phyloP scores from a whole-genome alignment of 2,329 filamentous ascomycete genomes.

The Aureobasidium uvarum region DNA sequence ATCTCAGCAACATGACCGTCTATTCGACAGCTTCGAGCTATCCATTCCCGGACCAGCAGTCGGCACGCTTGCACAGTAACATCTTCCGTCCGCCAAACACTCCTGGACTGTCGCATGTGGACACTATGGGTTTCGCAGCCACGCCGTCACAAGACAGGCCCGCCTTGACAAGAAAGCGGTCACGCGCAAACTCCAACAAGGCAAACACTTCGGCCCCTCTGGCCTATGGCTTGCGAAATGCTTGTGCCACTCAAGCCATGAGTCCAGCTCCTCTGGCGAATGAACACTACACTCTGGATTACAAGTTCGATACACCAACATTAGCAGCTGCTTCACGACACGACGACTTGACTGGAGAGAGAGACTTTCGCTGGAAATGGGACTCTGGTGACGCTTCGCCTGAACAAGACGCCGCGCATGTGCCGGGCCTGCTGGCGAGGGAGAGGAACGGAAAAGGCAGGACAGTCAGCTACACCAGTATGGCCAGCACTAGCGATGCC shows the following conservation, averaged over 20 bases:
- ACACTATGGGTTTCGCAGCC: not conserved
- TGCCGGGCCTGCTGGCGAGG: conserved; percentile 35
- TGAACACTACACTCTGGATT: conserved; percentile 52
- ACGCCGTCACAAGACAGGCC: conserved; percentile 22
- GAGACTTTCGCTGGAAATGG: conserved; percentile 38
- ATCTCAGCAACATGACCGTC: conserved; percentile 8
- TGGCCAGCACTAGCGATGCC: not conserved
- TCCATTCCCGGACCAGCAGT: conserved; percentile 17
- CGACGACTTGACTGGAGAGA: conserved; percentile 34
- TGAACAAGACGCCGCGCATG: conserved; percentile 25
- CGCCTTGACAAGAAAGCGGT: conserved; percentile 17
- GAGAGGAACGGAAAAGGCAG: conserved; percentile 38
- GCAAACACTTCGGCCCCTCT: conserved; percentile 12
- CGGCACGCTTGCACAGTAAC: conserved; percentile 13
- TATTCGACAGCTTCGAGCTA: conserved; percentile 17
- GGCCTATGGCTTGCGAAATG: not conserved
- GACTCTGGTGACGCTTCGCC: conserved; percentile 11
- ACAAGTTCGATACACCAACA: conserved; percentile 51
- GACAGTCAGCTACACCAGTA: conserved; percentile 28
- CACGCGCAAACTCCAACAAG: conserved; percentile 22
- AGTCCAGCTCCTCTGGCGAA: conserved; percentile 45
- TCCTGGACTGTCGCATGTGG: conserved; percentile 8
- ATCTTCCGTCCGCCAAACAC: conserved; percentile 26
- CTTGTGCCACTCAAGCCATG: not conserved
- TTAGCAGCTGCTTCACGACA: conserved; percentile 36